Evolutionary conservation across 2,329 filamentous ascomycete genomes (phyloP), one percentile per base, ranked within the genome.

Genomic region (Curvularia sp.): DNA sequence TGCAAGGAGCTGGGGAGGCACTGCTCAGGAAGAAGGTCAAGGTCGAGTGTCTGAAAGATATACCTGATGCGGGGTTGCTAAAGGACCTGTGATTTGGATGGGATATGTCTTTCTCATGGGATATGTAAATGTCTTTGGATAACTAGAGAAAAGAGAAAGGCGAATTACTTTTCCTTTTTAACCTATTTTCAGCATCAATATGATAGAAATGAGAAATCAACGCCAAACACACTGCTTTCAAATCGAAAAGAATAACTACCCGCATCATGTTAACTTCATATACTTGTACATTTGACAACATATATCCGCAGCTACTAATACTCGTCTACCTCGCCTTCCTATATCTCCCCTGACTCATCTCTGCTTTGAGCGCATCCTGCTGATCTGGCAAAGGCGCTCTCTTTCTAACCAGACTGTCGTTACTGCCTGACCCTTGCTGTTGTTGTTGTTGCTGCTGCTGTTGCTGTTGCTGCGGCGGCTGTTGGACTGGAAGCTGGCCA

Each of bases 341-440:
- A 68, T 81, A 86, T 64, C 82, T 78, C 10, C 83, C 83, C 62
- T 80, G 80, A 62, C 84, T 85, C 81, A 94, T 92, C 77, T 94
- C 91, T 75, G 89, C 86, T 66, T 88, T 86, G 67, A 96, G 78
- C 67, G 90, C 93, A 74, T 95, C 92, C 72, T 91, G 87, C 77
- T 96, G 92, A 73, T 91, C 93, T 0, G 92, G 92, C 43, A 96
- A 78, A 8, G 91, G 92, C 5, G 85, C 91, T 60, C 88, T 80
- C 65, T 57, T 74, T 24, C 69, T 75, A 46, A 74, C 74, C 48
- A 44, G 3, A 6, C 42, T n/a, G 22, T 69, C 76, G 22, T 69
- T 50, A 15, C 43, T 63, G 12, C 55, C 60, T 5, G 63, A 61
- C 69, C 44, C 55, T 31, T 31, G 30, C 18, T 61, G 75, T 41